phyloP scores from a whole-genome alignment of 805 yeast species.

The Danielia reshetovae region DNA sequence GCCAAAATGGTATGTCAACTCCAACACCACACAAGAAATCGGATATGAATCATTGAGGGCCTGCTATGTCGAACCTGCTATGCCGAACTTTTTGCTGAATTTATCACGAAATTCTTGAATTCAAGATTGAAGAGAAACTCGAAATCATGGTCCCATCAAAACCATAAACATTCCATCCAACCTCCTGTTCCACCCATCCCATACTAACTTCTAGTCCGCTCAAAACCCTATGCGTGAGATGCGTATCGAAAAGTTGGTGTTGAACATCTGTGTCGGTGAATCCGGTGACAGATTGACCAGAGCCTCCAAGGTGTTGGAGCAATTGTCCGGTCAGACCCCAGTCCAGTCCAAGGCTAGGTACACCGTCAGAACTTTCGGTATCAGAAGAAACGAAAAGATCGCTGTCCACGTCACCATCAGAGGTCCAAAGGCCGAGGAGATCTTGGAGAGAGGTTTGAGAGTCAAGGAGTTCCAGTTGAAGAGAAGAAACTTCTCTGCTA shows the following conservation, averaged over 20 bases:
- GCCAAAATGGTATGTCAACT: constrained; percentile 13
- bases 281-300: constrained; percentile 99
- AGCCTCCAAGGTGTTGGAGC: constrained; percentile 99
- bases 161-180: too few relatives aligned
- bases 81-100: too few relatives aligned
- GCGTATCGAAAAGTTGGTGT: constrained; percentile 98
- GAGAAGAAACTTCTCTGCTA: constrained; percentile 91
- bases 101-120: too few relatives aligned
- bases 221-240: constrained; percentile 98
- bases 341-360: constrained; percentile 99
- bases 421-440: constrained; percentile 99
- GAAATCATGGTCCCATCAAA: too few relatives aligned
- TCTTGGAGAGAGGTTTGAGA: constrained; percentile 98
- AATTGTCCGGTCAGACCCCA: constrained; percentile 99
- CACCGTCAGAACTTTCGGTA: constrained; percentile 99
- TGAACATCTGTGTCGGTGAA: constrained; percentile 99
- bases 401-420: constrained; percentile 99
- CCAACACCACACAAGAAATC: too few relatives aligned
- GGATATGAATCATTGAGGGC: too few relatives aligned
- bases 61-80: too few relatives aligned
- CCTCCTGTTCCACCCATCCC: too few relatives aligned
- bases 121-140: too few relatives aligned
- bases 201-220: constrained; percentile 23
- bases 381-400: constrained; percentile 99
- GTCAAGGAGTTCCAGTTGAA: constrained; percentile 98